Evolutionary conservation across 106 monocot genomes (phyloP), one percentile per base, ranked within the genome.

Genomic region (Vanilla planifolia): DNA sequence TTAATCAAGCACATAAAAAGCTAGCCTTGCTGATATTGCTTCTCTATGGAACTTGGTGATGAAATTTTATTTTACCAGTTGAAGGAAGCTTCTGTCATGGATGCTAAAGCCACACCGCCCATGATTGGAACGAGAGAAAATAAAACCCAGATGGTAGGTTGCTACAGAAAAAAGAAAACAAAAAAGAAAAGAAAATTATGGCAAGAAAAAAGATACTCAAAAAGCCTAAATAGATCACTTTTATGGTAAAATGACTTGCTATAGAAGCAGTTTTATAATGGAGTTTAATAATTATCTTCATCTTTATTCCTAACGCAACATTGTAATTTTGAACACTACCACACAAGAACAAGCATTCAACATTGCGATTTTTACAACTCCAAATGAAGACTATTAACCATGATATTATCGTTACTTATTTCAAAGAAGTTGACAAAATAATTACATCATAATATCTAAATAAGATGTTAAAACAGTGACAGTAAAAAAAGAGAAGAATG

Each of bases 101-200:
- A 88, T 55, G 87, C 87, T 48, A 88, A 67, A 68, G 70, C 87
- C 17, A 88, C 79, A 61, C 87, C 87, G 50, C 87, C 87, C 67
- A 88, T 82, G 70, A 88, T 82, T 27, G 87, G 87, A n/a, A 71
- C 14, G 35, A 88, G 79, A 40, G 87, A 79, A 29, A 55, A 61
- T n/a, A 88, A 34, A 59, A 88, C 81, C 53, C 72, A 73, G 17
- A 73, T 35, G 32, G 76, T 67, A 42, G 87, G 87, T 48, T 27
- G 66, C 82, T 88, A 70, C 64, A 65, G 7, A 15, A 30, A 6
- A 30, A 30, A 16, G 32, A 14, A 52, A 52, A 28, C 11, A 3
- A 2, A 2, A 52, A 40, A 53, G n/a, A 53, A 30, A n/a, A n/a
- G n/a, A n/a, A n/a, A n/a, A n/a, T n/a, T n/a, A n/a, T n/a, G n/a